phyloP scores from a whole-genome alignment of 2,329 filamentous ascomycete genomes.

The Botryotinia globosa region DNA sequence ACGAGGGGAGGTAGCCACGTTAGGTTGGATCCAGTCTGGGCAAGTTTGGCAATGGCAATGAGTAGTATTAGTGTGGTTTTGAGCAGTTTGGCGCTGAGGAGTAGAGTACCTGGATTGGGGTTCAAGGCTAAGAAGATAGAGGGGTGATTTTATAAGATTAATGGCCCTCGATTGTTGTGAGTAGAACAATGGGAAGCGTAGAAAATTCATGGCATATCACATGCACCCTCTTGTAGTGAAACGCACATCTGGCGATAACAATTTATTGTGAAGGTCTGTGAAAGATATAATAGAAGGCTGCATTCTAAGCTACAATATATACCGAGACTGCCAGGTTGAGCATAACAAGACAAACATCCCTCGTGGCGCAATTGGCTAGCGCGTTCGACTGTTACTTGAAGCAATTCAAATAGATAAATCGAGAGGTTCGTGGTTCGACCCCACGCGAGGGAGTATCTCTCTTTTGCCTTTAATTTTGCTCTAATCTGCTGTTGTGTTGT shows the following conservation, averaged over 20 bases:
- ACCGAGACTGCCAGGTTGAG: accelerated
- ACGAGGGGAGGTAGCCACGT: conserved; percentile 51
- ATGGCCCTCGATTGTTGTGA: background rate
- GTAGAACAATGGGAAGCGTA: background rate
- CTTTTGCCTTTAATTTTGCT: background rate
- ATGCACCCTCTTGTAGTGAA: background rate
- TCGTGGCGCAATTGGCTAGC: conserved; percentile 22
- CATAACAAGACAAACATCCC: background rate
- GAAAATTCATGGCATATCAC: background rate
- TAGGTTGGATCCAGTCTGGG: conserved; percentile 77
- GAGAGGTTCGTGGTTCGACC: conserved; percentile 19
- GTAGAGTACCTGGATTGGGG: conserved; percentile 39
- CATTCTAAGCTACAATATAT: too few species aligned
- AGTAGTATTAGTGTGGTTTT: conserved; percentile 86
- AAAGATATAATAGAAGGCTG: background rate
- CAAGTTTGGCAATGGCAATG: conserved; percentile 85
- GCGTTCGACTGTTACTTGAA: conserved; percentile 18
- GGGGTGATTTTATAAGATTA: background rate
- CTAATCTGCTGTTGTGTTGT: background rate
- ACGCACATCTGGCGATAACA: background rate
- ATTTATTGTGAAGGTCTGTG: background rate
- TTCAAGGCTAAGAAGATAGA: conserved; percentile 31
- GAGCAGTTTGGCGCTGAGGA: conserved; percentile 70
- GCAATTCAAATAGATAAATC: background rate
- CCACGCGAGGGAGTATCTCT: background rate